Percentiles rank a stretch among this genome's conserved stretches.
Conservation (phyloP, 257 asterid species). For the Striga asiatica region DNA sequence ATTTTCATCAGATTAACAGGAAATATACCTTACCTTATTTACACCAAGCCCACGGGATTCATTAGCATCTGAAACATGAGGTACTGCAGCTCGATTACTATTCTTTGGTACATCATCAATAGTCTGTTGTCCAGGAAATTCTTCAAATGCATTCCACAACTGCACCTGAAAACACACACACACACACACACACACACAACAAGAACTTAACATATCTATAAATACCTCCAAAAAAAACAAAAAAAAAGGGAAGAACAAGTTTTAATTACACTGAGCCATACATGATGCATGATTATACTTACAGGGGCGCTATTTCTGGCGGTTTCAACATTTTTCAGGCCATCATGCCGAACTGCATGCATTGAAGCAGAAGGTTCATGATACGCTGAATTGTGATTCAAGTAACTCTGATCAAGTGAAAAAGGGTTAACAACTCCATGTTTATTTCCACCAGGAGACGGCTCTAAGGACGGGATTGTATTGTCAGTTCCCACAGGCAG, state of each 20-base stretch:
- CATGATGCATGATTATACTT: slow-evolving; percentile 4
- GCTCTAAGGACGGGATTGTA: slow-evolving; percentile 19
- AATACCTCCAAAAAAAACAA: too few species aligned
- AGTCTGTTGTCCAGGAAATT: slow-evolving; percentile 22
- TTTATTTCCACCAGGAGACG: slow-evolving; percentile 30
- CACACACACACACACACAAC: too few species aligned
- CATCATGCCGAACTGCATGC: slow-evolving; percentile 26
- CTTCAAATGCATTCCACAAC: slow-evolving; percentile 61
- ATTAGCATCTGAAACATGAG: slow-evolving; percentile 29
- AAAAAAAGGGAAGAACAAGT: too few species aligned
- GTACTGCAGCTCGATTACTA: slow-evolving; percentile 21
- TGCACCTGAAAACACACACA: too few species aligned
- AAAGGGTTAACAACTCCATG: slow-evolving; percentile 22
- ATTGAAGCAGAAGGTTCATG: slow-evolving; percentile 20
- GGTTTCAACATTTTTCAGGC: slow-evolving; percentile 22
- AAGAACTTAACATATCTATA: too few species aligned
- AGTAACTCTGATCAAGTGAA: slow-evolving; percentile 28
- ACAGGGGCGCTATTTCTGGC: slow-evolving; percentile 28
- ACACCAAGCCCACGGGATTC: slow-evolving; percentile 23
- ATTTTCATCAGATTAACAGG: slow-evolving; percentile 4
- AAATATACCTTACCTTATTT: slow-evolving; percentile 30
- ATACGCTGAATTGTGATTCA: slow-evolving; percentile 13
- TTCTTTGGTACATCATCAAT: slow-evolving; percentile 17
- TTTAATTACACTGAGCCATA: too few species aligned
- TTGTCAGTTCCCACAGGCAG: slow-evolving; percentile 22